Percentiles rank a stretch among this genome's conserved stretches.
phyloP scores from a whole-genome alignment of 108 stramenopile genomes.

The Mayamaea pseudoterrestris region DNA sequence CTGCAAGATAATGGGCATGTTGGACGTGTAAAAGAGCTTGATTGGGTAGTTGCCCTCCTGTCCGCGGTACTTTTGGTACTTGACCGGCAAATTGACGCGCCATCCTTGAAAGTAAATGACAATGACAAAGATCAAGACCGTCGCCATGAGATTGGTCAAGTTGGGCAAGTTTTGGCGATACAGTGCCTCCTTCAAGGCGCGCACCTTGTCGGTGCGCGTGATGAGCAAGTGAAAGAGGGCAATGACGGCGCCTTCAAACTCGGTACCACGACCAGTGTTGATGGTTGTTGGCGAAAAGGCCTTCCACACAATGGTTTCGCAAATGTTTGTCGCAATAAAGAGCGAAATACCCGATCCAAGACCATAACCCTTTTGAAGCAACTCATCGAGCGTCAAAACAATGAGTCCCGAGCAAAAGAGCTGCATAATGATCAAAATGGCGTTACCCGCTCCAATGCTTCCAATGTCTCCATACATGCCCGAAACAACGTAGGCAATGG shows the following conservation, averaged over 20 bases:
- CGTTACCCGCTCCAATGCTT: constrained; percentile 94
- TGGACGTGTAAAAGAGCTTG: constrained; percentile 99
- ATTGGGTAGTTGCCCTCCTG: constrained; percentile 93
- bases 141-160: constrained; percentile 94
- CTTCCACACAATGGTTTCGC: constrained; percentile 99
- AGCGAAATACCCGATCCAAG: constrained; percentile 95
- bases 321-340: constrained; percentile 99
- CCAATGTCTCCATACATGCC: constrained; percentile 98
- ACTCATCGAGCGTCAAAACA: constrained; percentile 97
- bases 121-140: constrained; percentile 90
- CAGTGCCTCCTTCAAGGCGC: constrained; percentile 90
- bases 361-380: constrained; percentile 99
- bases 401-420: constrained; percentile 96
- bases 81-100: constrained; percentile 95
- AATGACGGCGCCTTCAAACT: constrained; percentile 99
- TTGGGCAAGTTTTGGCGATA: constrained; percentile 98
- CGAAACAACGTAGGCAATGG: constrained; percentile 96
- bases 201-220: constrained; percentile 90
- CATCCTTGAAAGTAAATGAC: constrained; percentile 99
- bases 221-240: constrained; percentile 96
- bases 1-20: constrained; percentile 99
- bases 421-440: constrained; percentile 95
- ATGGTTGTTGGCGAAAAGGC: constrained; percentile 98
- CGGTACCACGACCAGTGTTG: constrained; percentile 98
- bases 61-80: constrained; percentile 96